A percentile compares a stretch with the other conserved stretches of the same genome.
Conservation (phyloP, 2,329 filamentous ascomycete species). For the Fusarium continuum region DNA sequence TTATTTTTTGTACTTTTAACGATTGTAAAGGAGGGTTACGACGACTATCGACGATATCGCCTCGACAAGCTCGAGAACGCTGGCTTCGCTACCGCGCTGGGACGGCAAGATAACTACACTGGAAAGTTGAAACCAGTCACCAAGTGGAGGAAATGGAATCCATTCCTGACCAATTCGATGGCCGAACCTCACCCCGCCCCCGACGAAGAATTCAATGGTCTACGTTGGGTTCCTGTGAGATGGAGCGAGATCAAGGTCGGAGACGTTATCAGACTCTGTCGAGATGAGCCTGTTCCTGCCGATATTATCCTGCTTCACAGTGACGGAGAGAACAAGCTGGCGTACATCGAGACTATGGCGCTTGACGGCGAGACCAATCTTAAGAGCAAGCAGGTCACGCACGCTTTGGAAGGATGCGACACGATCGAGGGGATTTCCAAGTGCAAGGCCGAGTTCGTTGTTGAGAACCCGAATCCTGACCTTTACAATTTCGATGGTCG, state of each 20-base stretch:
- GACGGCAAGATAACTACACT: constrained; percentile 49
- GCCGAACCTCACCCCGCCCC: constrained; percentile 44
- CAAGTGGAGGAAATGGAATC: constrained; percentile 45
- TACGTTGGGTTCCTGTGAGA: constrained; percentile 60
- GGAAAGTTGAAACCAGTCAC: constrained; percentile 39
- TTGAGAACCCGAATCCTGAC: constrained; percentile 81
- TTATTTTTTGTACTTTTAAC: constrained; percentile 82
- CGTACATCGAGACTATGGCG: constrained; percentile 87
- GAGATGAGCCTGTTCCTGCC: constrained; percentile 83
- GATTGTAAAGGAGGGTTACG: constrained; percentile 86
- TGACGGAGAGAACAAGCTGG: constrained; percentile 78
- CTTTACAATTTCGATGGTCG: constrained; percentile 80
- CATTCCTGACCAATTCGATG: constrained; percentile 45
- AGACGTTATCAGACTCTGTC: constrained; percentile 59
- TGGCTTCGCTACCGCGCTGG: constrained; percentile 57
- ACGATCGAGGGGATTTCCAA: constrained; percentile 63
- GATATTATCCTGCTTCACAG: constrained; percentile 84
- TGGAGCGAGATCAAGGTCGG: constrained; percentile 62
- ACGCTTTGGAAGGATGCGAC: constrained; percentile 66
- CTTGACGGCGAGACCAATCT: constrained; percentile 85
- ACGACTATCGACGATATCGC: constrained; percentile 81
- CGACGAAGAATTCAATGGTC: constrained; percentile 69
- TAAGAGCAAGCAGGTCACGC: constrained; percentile 76
- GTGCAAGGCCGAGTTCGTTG: constrained; percentile 70
- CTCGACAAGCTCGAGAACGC: constrained; percentile 85